These are phyloP conservation scores for Aspergillus melleus DNA, from an alignment of 2,329 filamentous ascomycete genomes.

Conservation along the genomic window DNA sequence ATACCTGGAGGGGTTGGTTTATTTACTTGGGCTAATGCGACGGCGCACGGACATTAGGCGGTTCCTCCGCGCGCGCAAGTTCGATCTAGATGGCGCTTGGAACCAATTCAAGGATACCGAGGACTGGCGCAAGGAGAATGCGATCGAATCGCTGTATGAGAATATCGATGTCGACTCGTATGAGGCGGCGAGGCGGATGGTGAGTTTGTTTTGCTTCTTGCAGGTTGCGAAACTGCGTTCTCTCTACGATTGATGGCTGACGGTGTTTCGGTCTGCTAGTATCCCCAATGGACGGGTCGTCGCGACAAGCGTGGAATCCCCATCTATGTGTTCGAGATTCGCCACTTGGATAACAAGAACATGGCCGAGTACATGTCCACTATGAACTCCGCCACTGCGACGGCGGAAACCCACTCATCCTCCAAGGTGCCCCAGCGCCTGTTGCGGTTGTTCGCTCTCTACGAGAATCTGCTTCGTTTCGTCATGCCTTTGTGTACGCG, in stretches of 20 bases:
- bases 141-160: slow-evolving; percentile 76
- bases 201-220: slow-evolving; percentile 43
- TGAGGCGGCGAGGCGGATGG: slow-evolving; percentile 71
- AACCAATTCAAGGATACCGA: slow-evolving; percentile 86
- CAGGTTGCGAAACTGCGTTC: neutral
- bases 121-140: slow-evolving; percentile 78
- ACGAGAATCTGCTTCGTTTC: slow-evolving; percentile 89
- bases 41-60: slow-evolving; percentile 54
- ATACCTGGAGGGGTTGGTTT: neutral
- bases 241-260: neutral
- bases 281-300: slow-evolving; percentile 92
- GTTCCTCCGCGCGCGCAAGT: slow-evolving; percentile 81
- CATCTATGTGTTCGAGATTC: slow-evolving; percentile 86
- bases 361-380: slow-evolving; percentile 70
- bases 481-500: slow-evolving; percentile 81
- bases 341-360: slow-evolving; percentile 77
- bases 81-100: slow-evolving; percentile 73
- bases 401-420: slow-evolving; percentile 60
- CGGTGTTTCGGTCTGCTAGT: slow-evolving; percentile 50
- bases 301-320: slow-evolving; percentile 89
- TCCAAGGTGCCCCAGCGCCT: slow-evolving; percentile 66
- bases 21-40: neutral
- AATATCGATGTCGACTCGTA: slow-evolving; percentile 85
- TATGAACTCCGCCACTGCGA: slow-evolving; percentile 46
- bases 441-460: slow-evolving; percentile 84